Conservation (phyloP, 2,329 filamentous ascomycete species). For the Phyllosticta ampelicida region DNA sequence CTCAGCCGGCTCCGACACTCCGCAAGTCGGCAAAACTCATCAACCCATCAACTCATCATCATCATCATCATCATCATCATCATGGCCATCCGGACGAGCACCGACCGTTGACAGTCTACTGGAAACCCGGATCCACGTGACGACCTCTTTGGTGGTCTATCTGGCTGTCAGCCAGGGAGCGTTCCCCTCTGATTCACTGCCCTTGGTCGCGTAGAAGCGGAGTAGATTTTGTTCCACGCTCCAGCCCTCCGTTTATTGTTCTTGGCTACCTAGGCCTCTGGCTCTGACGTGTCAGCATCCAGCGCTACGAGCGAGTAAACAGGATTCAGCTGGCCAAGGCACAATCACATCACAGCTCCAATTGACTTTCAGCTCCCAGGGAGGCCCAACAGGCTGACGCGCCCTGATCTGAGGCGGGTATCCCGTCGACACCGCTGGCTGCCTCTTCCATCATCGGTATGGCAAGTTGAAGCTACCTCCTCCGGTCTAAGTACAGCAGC, state of each 20-base stretch:
- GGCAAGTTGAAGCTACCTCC: not conserved
- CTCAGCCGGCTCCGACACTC: not conserved
- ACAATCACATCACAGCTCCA: not conserved
- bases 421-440: not conserved
- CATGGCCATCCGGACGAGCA: not conserved
- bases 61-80: not conserved
- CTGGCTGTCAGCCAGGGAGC: not conserved
- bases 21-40: not conserved
- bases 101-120: not conserved
- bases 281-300: not conserved
- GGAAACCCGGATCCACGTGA: not conserved
- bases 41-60: too few relatives aligned
- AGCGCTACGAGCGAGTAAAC: not conserved
- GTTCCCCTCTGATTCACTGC: not conserved
- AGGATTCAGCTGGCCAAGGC: not conserved
- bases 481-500: too few relatives aligned
- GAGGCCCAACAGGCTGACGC: not conserved
- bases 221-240: too few relatives aligned
- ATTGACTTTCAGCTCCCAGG: not conserved
- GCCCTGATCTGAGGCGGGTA: not conserved
- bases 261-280: not conserved
- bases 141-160: not conserved
- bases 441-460: not conserved
- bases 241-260: not conserved
- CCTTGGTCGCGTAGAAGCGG: too few relatives aligned